Evolutionary conservation across 2,329 filamentous ascomycete genomes (phyloP), one percentile per base, ranked within the genome.

Genomic region (Microdochium bolleyi): DNA sequence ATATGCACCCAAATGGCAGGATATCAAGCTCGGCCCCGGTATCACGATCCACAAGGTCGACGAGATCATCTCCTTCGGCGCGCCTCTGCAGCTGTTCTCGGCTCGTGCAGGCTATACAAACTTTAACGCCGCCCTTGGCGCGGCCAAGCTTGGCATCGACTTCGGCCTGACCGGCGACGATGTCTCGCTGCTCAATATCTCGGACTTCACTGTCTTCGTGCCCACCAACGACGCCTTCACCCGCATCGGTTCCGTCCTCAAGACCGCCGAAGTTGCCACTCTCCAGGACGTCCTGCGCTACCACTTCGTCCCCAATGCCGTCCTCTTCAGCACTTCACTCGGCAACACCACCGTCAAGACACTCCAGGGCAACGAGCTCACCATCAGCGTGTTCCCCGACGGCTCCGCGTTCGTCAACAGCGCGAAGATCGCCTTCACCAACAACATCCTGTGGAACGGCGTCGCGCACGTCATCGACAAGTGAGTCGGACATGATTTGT

Each of bases 11-110:
- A 19, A 11, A 21, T 7, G 0, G 24, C 32, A 67, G 65, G 61
- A 66, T 30, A 67, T 67, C 34, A 62, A 52, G 21, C 27, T 66
- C 2, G 63, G 61, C 1, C 60, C 63, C 25, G 57, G 57, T 3
- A 60, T 65, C 50, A 62, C 62, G 1, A 61, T 66, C 41, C 65
- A 67, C 58, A 67, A 64, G 32, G 50, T 67, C 51, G 60, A 69
- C 54, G 62, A 54, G 2, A 55, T 60, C 5, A 54, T 65, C 19
- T 54, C 57, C 14, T 65, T 67, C 13, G 64, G 63, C 4, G 51
- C 64, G 1, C 64, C 64, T 2, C 56, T 66, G 11, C 63, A 65
- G 52, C 61, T 64, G 24, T 66, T 64, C 56, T 64, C 63, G 9
- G 56, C 53, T 22, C 63, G 63, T 10, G 58, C 60, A 3, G 60